Evolutionary conservation across 768 basidiomycete genomes (phyloP), one percentile per base, ranked within the genome.

Genomic region (Porpolomopsis calyptriformis): DNA sequence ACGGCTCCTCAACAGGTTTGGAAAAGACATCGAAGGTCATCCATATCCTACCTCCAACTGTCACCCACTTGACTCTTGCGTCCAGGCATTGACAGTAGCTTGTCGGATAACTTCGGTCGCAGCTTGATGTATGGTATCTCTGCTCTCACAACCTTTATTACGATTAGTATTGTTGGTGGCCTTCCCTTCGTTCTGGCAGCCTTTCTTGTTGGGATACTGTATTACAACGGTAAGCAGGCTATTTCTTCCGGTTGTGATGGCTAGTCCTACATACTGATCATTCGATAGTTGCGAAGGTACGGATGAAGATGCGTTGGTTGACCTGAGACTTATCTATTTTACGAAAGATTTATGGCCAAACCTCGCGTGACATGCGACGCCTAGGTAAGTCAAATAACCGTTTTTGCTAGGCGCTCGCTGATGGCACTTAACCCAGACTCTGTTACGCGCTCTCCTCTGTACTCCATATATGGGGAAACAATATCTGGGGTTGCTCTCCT

Each of bases 51-150:
- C 7, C 12, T 5, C 8, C 10, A 27, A 8, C 20, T 10, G 10
- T 19, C 25, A 23, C 14, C 41, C 45, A 10, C 51, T 50, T 60
- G 57, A 27, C 4, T 29, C 43, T 0, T 20, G 52, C 16, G 35
- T 12, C 60, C 55, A 81, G 87, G 83, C 20, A 78, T 93, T 40
- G 90, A 93, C 57, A 89, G 86, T 52, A 77, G 59, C 43, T 72
- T 90, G 51, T 76, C 90, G 1, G 88, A 94, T 56, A 82, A 89
- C 62, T 89, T 90, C 62, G 86, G 86, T 4, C 76, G 84, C 42
- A 88, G 82, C 55, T 61, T 84, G 33, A 73, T 81, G 39, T 82
- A 83, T 56, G 76, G 65, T 18, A 62, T 92, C n/a, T 81, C 80
- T 25, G 78, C 80, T 5, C 24, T 68, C 12, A 85, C 85, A 0